Conservation (phyloP, 208 protist genomes). For the Polymyxa betae region DNA sequence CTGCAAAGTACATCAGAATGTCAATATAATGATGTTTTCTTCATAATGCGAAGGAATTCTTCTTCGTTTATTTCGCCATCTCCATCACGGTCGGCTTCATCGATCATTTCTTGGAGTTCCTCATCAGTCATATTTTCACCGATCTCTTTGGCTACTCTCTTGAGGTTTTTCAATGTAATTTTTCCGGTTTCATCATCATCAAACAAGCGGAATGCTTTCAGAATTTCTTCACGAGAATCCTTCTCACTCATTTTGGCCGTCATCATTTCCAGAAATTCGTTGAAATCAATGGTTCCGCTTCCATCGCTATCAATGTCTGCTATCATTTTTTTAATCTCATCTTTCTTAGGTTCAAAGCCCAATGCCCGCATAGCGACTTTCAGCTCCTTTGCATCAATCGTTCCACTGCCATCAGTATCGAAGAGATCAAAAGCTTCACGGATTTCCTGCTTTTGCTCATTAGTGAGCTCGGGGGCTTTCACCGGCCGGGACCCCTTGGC, state of each 20-base stretch:
- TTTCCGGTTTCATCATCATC: slow-evolving; percentile 76
- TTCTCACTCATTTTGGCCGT: slow-evolving; percentile 81
- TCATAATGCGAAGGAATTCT: slow-evolving; percentile 86
- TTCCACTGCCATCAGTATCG: slow-evolving; percentile 78
- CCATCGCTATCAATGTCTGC: slow-evolving; percentile 81
- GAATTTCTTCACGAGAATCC: slow-evolving; percentile 78
- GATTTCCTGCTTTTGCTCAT: slow-evolving; percentile 98
- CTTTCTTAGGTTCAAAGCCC: slow-evolving; percentile 96
- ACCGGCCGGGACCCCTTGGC: slow-evolving; percentile 8
- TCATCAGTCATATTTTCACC: slow-evolving; percentile 82
- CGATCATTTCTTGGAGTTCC: slow-evolving; percentile 82
- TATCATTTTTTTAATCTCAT: slow-evolving; percentile 83
- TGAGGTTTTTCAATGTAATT: slow-evolving; percentile 92
- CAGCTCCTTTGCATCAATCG: slow-evolving; percentile 96
- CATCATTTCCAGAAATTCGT: slow-evolving; percentile 84
- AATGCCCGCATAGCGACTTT: slow-evolving; percentile 98
- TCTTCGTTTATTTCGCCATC: slow-evolving; percentile 77
- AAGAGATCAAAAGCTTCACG: slow-evolving; percentile 99
- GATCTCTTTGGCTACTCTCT: slow-evolving; percentile 77
- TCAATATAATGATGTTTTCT: slow-evolving; percentile 74
- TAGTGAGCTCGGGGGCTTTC: slow-evolving; percentile 86
- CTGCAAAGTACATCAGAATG: neutral
- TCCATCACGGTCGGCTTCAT: slow-evolving; percentile 79
- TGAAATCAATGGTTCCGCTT: slow-evolving; percentile 80
- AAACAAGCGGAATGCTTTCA: slow-evolving; percentile 74